Percentiles rank a stretch among this genome's conserved stretches.
Evolutionary conservation across 2,329 filamentous ascomycete species (phyloP).

Genomic region (Exophiala sideris): DNA sequence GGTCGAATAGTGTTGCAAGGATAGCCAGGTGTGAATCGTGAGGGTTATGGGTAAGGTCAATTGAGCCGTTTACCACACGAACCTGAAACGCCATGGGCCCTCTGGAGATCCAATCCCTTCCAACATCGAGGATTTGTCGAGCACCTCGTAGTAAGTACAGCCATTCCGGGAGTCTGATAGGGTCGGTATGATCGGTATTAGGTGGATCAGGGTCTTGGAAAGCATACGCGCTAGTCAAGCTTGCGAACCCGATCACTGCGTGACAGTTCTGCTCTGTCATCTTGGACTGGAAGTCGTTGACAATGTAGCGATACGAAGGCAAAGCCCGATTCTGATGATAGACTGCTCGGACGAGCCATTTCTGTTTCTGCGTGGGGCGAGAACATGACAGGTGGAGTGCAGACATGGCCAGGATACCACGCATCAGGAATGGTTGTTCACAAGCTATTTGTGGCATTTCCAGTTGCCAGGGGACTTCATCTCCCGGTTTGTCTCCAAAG

Average conservation of each 20-base stretch:
- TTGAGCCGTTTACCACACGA: not conserved
- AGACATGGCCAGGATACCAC: constrained; percentile 1
- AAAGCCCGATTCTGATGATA: too few relatives aligned
- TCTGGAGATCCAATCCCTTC: not conserved
- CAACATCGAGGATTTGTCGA: not conserved
- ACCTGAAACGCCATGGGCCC: not conserved
- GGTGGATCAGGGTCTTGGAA: not conserved
- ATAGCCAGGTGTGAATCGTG: not conserved
- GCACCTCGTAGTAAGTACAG: constrained; percentile 1
- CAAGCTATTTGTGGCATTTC: constrained; percentile 3
- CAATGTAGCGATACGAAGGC: too few relatives aligned
- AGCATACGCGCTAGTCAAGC: constrained; percentile 1
- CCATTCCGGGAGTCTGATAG: not conserved
- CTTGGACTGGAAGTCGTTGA: not conserved
- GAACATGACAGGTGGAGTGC: not conserved
- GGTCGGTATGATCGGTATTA: not conserved
- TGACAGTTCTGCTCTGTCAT: constrained; percentile 4
- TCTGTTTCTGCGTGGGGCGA: too few relatives aligned
- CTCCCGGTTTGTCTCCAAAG: not conserved
- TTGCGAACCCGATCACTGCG: constrained; percentile 1
- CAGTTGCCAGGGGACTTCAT: not conserved
- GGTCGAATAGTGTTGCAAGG: not conserved
- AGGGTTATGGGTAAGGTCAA: not conserved
- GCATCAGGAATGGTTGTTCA: constrained; percentile 2
- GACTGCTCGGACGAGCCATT: too few relatives aligned